These are phyloP conservation scores for Lactarius deliciosus DNA, from an alignment of 768 basidiomycete genomes.

Conservation along the genomic window DNA sequence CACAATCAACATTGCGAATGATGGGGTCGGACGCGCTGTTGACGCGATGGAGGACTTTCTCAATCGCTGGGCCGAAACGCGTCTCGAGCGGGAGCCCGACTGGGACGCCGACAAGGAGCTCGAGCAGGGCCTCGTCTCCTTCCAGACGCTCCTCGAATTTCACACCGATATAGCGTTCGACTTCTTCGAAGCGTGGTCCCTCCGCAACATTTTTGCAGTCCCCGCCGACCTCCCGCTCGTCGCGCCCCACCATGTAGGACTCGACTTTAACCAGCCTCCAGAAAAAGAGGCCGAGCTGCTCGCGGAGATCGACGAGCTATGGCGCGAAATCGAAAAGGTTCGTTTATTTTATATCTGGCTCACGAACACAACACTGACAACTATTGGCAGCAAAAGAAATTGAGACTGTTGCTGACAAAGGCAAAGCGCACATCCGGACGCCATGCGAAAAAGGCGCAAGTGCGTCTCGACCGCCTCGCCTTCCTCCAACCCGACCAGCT, in stretches of 20 bases:
- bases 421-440: slow-evolving; percentile 50
- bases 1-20: slow-evolving; percentile 79
- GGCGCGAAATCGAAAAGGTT: slow-evolving; percentile 68
- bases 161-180: slow-evolving; percentile 92
- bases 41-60: slow-evolving; percentile 80
- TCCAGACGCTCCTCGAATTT: slow-evolving; percentile 84
- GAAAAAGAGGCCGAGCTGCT: slow-evolving; percentile 54
- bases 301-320: slow-evolving; percentile 65
- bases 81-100: slow-evolving; percentile 48
- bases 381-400: slow-evolving; percentile 57
- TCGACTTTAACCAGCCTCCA: slow-evolving; percentile 62
- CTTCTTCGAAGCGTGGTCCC: slow-evolving; percentile 86
- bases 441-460: slow-evolving; percentile 48
- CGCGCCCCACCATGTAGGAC: slow-evolving; percentile 69
- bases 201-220: slow-evolving; percentile 84
- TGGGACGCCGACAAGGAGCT: slow-evolving; percentile 68
- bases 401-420: slow-evolving; percentile 55
- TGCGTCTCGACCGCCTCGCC: slow-evolving; percentile 43
- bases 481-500: slow-evolving; percentile 46
- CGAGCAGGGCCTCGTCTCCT: slow-evolving; percentile 78
- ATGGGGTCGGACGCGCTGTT: slow-evolving; percentile 73
- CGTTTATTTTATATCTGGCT: slow-evolving; percentile 33
- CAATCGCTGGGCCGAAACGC: slow-evolving; percentile 68
- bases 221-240: slow-evolving; percentile 67
- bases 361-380: not conserved